Evolutionary conservation across 169 alveolate genomes (phyloP).

Genomic region (Plasmodium reichenowi): DNA sequence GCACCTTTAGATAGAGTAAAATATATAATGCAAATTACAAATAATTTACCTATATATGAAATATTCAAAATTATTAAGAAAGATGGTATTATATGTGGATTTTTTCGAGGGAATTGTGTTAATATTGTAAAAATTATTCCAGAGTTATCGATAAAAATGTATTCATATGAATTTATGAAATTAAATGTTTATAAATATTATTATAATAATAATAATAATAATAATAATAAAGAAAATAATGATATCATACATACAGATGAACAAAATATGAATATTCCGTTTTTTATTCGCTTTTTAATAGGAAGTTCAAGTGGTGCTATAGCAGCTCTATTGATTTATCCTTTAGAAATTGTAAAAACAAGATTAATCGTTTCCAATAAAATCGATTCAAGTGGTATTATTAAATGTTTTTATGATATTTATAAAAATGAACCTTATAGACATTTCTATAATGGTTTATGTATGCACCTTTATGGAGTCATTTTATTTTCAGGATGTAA

Average conservation of each 20-base stretch:
- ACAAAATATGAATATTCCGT: constrained; percentile 28
- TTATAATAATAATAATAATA: not conserved
- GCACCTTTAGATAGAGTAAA: constrained; percentile 72
- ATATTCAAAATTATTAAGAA: constrained; percentile 60
- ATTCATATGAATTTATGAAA: constrained; percentile 62
- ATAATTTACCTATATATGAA: constrained; percentile 45
- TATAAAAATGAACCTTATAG: constrained; percentile 40
- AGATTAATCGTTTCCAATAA: constrained; percentile 60
- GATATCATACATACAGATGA: not conserved
- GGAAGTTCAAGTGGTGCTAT: constrained; percentile 75
- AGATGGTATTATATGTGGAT: constrained; percentile 58
- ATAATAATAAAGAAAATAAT: not conserved
- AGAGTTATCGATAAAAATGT: constrained; percentile 68
- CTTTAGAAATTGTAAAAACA: constrained; percentile 67
- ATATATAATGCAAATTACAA: constrained; percentile 65
- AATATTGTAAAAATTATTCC: constrained; percentile 67
- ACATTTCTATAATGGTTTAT: constrained; percentile 53
- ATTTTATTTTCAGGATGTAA: constrained; percentile 62
- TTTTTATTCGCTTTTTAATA: constrained; percentile 62
- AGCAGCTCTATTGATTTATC: constrained; percentile 61
- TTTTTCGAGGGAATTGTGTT: constrained; percentile 69
- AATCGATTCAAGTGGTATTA: constrained; percentile 39
- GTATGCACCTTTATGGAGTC: constrained; percentile 65
- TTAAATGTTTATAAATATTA: constrained; percentile 59
- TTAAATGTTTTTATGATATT: constrained; percentile 45